Evolutionary conservation across 305 asterid species (phyloP).

Genomic region (Ajuga reptans): DNA sequence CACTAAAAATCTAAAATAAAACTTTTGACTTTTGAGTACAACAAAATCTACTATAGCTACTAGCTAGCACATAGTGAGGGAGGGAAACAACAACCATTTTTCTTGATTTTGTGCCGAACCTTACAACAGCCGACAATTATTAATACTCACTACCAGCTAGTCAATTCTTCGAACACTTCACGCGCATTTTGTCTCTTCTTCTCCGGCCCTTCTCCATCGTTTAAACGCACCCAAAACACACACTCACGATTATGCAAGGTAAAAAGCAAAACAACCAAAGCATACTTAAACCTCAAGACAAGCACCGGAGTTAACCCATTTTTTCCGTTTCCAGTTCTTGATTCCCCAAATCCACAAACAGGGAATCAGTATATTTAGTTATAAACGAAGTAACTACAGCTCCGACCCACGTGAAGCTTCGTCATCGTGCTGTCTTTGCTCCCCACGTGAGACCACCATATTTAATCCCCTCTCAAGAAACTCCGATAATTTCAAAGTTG

Average conservation of each 20-base stretch:
- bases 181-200: constrained; percentile 11
- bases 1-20: not conserved
- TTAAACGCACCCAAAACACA: not conserved
- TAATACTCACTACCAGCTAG: constrained; percentile 5
- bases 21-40: no score
- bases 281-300: constrained; percentile 20
- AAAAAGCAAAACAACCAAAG: not conserved
- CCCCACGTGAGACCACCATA: constrained; percentile 15
- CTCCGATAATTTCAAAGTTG: not conserved
- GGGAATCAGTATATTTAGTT: constrained; percentile 10
- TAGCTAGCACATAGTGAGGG: not conserved
- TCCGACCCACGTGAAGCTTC: constrained; percentile 25
- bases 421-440: not conserved
- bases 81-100: not conserved
- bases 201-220: not conserved
- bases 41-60: no score
- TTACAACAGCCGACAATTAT: not conserved
- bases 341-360: constrained; percentile 16
- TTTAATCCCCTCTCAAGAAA: not conserved
- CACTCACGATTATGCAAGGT: not conserved
- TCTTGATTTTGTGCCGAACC: not conserved
- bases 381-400: constrained; percentile 8
- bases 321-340: constrained; percentile 8
- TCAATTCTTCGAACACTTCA: constrained; percentile 23
- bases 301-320: constrained; percentile 12